Conservation (phyloP, 1,139 yeast species). For the Schizosaccharomyces versatilis region DNA sequence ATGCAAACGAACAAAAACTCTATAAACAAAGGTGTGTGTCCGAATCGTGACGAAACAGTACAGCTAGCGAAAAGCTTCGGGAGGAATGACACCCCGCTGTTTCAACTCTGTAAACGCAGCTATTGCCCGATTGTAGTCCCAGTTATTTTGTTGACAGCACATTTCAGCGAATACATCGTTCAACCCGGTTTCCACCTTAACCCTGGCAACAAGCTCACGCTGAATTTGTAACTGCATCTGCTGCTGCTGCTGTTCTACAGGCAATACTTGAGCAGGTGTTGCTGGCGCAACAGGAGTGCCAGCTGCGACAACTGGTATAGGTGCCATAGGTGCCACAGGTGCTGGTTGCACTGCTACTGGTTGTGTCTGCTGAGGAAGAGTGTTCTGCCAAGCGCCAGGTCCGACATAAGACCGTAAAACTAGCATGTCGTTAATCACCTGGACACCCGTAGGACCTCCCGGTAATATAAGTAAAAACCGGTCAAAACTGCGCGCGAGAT, state of each 20-base stretch:
- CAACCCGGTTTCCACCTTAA: constrained; percentile 53
- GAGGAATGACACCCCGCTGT: constrained; percentile 7
- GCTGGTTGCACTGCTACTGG: no score
- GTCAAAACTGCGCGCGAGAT: constrained; percentile 12
- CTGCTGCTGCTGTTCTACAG: background rate
- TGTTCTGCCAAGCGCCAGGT: constrained; percentile 6
- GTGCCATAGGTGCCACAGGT: no score
- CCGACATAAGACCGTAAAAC: constrained; percentile 10
- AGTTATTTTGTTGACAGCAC: constrained; percentile 73
- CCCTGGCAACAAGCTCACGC: constrained; percentile 43
- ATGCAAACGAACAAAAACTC: no score
- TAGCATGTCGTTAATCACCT: constrained; percentile 8
- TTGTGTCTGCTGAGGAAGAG: background rate
- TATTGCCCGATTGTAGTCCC: constrained; percentile 56
- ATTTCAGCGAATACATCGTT: constrained; percentile 58
- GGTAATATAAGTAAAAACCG: constrained; percentile 10
- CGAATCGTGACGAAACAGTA: no score
- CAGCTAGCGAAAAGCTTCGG: constrained; percentile 6
- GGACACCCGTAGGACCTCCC: constrained; percentile 4
- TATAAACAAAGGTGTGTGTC: no score
- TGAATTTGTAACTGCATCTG: constrained; percentile 12
- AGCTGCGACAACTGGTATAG: background rate
- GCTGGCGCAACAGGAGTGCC: background rate
- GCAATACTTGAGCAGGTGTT: background rate
- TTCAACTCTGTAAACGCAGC: constrained; percentile 33